These are phyloP conservation scores for Stachybotrys chlorohalonatus DNA, from an alignment of 2,329 filamentous ascomycete genomes.

Conservation along the genomic window DNA sequence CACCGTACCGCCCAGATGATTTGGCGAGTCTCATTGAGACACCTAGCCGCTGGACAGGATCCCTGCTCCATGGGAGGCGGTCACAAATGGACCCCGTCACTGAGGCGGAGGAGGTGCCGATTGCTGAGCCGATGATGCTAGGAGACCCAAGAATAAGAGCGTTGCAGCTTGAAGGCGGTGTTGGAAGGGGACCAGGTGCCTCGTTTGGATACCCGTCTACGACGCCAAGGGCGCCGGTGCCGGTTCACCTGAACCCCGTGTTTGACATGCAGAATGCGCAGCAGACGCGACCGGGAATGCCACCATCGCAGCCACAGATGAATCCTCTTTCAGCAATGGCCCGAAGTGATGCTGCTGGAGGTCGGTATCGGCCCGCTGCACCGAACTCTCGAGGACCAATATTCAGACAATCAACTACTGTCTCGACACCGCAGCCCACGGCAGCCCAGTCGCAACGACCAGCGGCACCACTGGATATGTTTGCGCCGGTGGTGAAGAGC, in stretches of 20 bases:
- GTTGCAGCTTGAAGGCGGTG: not conserved
- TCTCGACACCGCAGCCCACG: too few relatives aligned
- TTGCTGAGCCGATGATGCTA: slow-evolving; percentile 9
- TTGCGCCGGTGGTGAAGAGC: not conserved
- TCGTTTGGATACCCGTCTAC: slow-evolving; percentile 25
- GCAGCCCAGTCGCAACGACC: not conserved
- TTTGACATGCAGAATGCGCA: slow-evolving; percentile 11
- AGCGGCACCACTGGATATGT: not conserved
- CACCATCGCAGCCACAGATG: not conserved
- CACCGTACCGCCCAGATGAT: slow-evolving; percentile 10
- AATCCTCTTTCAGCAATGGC: not conserved
- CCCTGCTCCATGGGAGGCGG: slow-evolving; percentile 23
- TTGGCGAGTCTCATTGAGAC: slow-evolving; percentile 23
- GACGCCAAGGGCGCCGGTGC: slow-evolving; percentile 31
- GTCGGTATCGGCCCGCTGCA: not conserved
- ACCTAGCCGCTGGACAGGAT: slow-evolving; percentile 37
- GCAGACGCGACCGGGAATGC: not conserved
- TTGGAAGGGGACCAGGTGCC: not conserved
- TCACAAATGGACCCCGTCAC: slow-evolving; percentile 19
- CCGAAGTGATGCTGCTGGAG: not conserved
- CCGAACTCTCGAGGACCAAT: not conserved
- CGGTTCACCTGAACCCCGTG: slow-evolving; percentile 31
- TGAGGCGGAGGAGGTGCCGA: slow-evolving; percentile 19
- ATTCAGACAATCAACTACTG: not conserved
- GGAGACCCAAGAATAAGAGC: slow-evolving; percentile 10